phyloP scores from a whole-genome alignment of 108 stramenopile species.

The Aurantiochytrium sp. region DNA sequence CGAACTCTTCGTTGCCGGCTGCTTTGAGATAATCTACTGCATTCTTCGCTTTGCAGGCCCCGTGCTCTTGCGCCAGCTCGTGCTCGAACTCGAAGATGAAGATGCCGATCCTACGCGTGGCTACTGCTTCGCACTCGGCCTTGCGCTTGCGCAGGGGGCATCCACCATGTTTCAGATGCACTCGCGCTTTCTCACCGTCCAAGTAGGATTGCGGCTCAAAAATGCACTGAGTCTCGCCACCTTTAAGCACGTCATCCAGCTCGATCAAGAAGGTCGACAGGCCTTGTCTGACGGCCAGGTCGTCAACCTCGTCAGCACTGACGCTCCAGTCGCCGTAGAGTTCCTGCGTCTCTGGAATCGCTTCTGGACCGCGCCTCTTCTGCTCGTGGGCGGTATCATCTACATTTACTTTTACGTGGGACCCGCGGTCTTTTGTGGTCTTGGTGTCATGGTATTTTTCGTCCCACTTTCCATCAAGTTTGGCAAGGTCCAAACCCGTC shows the following conservation, averaged over 20 bases:
- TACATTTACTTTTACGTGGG: conserved; percentile 72
- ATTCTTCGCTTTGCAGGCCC: not conserved
- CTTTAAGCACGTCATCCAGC: conserved; percentile 54
- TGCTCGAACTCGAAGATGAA: not conserved
- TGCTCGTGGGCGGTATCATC: conserved; percentile 64
- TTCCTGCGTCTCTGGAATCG: conserved; percentile 35
- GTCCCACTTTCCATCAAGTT: conserved; percentile 69
- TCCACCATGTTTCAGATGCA: not conserved
- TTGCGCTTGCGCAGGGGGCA: not conserved
- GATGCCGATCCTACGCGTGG: not conserved
- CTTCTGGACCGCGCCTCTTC: conserved; percentile 57
- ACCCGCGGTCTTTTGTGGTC: conserved; percentile 61
- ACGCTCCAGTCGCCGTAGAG: conserved; percentile 75
- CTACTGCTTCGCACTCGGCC: not conserved
- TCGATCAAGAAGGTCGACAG: conserved; percentile 57
- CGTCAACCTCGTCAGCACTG: conserved; percentile 77
- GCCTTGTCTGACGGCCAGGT: conserved; percentile 62
- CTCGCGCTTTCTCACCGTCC: not conserved
- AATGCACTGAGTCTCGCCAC: not conserved
- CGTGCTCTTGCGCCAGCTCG: not conserved
- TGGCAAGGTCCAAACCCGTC: conserved; percentile 52
- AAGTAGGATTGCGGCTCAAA: not conserved
- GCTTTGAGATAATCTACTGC: not conserved
- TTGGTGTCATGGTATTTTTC: conserved; percentile 71
- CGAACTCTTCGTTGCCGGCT: not conserved